Evolutionary conservation across 176 grass and related monocot species (phyloP).

Genomic region (Aegilops tauschii): DNA sequence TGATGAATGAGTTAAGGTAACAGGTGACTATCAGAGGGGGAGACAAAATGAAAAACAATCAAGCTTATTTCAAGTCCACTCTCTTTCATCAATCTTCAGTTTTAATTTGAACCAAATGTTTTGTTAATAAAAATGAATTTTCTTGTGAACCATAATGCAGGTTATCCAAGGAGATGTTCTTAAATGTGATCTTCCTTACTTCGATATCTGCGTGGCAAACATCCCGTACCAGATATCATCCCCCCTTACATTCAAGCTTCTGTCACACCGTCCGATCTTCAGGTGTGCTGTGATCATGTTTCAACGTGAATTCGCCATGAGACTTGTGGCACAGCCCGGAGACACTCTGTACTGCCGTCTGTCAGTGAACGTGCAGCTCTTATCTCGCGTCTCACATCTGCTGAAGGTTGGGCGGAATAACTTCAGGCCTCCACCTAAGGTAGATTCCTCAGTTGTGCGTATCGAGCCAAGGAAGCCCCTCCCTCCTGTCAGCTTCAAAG

Average conservation of each 20-base stretch:
- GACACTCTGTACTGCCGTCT: constrained; percentile 92
- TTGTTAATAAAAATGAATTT: background rate
- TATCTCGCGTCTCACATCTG: constrained; percentile 83
- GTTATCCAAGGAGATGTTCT: constrained; percentile 95
- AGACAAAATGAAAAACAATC: background rate
- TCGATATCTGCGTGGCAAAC: constrained; percentile 94
- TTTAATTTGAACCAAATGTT: background rate
- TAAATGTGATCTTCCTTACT: constrained; percentile 92
- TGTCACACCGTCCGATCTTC: constrained; percentile 77
- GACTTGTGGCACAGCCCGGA: constrained; percentile 80
- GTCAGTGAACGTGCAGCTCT: constrained; percentile 85
- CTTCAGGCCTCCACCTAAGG: constrained; percentile 88
- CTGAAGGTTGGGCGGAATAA: constrained; percentile 88
- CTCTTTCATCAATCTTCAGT: background rate
- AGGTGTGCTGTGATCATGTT: constrained; percentile 97
- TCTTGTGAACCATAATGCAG: constrained; percentile 30
- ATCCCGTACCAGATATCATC: constrained; percentile 97
- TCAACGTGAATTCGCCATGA: constrained; percentile 91
- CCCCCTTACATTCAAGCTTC: constrained; percentile 81
- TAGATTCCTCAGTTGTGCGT: constrained; percentile 87
- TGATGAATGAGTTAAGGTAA: background rate
- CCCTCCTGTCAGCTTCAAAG: constrained; percentile 85
- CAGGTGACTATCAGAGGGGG: background rate
- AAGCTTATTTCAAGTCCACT: background rate
- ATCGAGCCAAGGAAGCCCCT: constrained; percentile 85